Evolutionary conservation across 2,329 filamentous ascomycete genomes (phyloP), one percentile per base, ranked within the genome.

Genomic region (Fusarium sp.): DNA sequence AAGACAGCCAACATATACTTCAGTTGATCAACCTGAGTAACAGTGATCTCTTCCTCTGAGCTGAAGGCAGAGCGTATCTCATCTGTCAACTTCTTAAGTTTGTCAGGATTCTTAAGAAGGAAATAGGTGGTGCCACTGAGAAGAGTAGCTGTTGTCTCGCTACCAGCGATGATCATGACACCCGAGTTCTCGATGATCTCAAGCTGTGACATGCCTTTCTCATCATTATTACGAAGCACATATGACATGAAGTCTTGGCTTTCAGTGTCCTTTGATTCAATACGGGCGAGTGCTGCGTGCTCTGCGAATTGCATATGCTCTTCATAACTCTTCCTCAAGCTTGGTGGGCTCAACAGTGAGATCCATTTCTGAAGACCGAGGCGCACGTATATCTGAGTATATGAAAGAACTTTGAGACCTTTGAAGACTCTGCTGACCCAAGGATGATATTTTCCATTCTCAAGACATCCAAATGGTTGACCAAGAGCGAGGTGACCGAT

Each of bases 181-280:
- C 45, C 35, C 0, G 65, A n/a, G 4, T 61, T 67, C 12, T 67
- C 65, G 1, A 67, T 16, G 1, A 67, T 67, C 5, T 67, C 65
- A n/a, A 41, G n/a, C 3, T 36, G 14, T 0, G 65, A 67, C 62
- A 67, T 61, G 4, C 65, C 65, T 3, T 56, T 36, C 4, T 67
- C 65, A 18, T 67, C 65, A 2, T 67, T 67, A 12, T 67, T 28
- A 1, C 65, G 65, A 22, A 67, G 65, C 3, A 67, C 33, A 6
- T 67, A 67, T 0, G 62, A 67, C 62, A 67, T 67, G 1, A 67
- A 67, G 4, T 67, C 65, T 11, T 61, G 39, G 0, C 35, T 61
- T 5, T 42, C 41, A 0, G 45, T 42, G 10, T 53, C 45, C 2
- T 53, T 61, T 5, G 45, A 36, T 12, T 67, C 54, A 2, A 67